These are phyloP conservation scores for Conoideocrella luteorostrata DNA, from an alignment of 2,329 filamentous ascomycete species.

Conservation along the genomic window DNA sequence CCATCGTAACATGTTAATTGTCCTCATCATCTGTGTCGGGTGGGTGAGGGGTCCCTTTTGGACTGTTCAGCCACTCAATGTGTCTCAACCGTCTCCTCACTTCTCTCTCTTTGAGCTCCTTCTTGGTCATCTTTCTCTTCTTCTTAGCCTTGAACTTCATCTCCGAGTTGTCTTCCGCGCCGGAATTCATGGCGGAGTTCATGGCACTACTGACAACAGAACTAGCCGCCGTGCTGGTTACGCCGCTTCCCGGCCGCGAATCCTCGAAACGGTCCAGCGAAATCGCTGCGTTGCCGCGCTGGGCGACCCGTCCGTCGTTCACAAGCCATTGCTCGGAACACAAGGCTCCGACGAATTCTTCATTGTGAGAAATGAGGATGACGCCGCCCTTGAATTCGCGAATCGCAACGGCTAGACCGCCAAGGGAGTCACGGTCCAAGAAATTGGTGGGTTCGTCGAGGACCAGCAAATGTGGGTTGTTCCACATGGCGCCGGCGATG, in stretches of 20 bases:
- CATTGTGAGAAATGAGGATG: constrained; percentile 99
- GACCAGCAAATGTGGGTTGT: constrained; percentile 95
- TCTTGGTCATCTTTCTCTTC: constrained; percentile 99
- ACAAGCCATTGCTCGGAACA: constrained; percentile 97
- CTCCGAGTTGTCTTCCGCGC: constrained; percentile 65
- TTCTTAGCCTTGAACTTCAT: constrained; percentile 86
- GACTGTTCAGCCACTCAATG: constrained; percentile 76
- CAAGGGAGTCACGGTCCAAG: constrained; percentile 94
- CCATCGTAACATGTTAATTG: too few species aligned
- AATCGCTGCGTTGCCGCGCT: constrained; percentile 71
- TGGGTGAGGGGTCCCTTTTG: constrained; percentile 76
- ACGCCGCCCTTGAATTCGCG: constrained; percentile 97
- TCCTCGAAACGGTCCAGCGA: constrained; percentile 84
- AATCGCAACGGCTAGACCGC: constrained; percentile 94
- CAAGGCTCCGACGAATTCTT: constrained; percentile 94
- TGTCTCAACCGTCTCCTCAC: constrained; percentile 80
- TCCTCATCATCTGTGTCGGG: constrained; percentile 74
- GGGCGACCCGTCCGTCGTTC: constrained; percentile 76
- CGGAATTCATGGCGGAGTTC: constrained; percentile 48
- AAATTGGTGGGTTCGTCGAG: constrained; percentile 99
- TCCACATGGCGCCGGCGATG: constrained; percentile 94
- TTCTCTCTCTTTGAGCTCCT: constrained; percentile 90
- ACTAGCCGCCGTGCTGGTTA: constrained; percentile 50
- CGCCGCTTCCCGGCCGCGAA: constrained; percentile 53
- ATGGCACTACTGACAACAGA: constrained; percentile 53